Percentiles rank a stretch among this genome's conserved stretches.
phyloP scores from a whole-genome alignment of 108 stramenopile genomes.

The Fistulifera solaris region DNA sequence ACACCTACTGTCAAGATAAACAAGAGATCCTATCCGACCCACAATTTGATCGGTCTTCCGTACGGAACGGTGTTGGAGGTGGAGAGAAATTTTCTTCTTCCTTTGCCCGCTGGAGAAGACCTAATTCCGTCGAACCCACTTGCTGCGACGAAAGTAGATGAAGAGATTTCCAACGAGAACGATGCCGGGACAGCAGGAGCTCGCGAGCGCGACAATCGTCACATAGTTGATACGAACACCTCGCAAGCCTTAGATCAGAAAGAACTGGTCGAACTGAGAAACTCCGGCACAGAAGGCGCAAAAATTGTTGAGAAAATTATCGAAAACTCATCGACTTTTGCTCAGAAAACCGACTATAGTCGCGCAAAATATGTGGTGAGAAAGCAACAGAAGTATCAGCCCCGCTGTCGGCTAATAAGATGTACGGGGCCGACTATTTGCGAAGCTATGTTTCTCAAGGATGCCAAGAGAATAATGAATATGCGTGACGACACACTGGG shows the following conservation, averaged over 20 bases:
- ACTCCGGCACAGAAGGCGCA: constrained; percentile 35
- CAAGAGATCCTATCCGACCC: constrained; percentile 59
- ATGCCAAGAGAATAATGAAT: constrained; percentile 54
- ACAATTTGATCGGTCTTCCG: constrained; percentile 52
- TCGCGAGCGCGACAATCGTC: constrained; percentile 59
- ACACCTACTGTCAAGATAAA: constrained; percentile 61
- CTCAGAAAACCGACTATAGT: constrained; percentile 72
- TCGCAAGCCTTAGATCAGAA: constrained; percentile 43
- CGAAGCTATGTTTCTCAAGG: constrained; percentile 45
- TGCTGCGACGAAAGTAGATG: constrained; percentile 7
- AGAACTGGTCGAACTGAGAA: constrained; percentile 30
- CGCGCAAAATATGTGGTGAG: constrained; percentile 74
- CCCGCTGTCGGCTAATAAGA: constrained; percentile 65
- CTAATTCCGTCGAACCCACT: constrained; percentile 32
- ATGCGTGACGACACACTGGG: constrained; percentile 74
- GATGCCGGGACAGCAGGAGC: constrained; percentile 3
- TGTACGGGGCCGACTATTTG: constrained; percentile 60
- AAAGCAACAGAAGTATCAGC: constrained; percentile 78
- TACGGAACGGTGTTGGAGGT: constrained; percentile 82
- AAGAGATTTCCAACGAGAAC: constrained; percentile 9
- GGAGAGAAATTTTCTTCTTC: constrained; percentile 21
- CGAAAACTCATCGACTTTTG: constrained; percentile 71
- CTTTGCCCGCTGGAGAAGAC: constrained; percentile 55
- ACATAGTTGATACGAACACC: constrained; percentile 66
- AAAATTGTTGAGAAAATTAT: constrained; percentile 67